These are phyloP conservation scores for Eucalyptus globulus DNA, from an alignment of 345 rosid species.

Conservation along the genomic window DNA sequence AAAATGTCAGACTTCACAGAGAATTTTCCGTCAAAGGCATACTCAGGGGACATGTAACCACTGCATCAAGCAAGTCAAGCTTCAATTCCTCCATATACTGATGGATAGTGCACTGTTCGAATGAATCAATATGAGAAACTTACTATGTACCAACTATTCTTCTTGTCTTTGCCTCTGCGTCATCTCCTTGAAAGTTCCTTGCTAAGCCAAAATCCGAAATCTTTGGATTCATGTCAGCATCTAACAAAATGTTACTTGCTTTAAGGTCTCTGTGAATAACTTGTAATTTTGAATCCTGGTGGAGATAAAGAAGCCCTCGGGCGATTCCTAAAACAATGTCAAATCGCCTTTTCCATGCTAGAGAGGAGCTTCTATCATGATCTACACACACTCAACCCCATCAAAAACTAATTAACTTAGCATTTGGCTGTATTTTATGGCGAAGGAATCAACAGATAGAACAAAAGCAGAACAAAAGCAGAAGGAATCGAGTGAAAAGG, in stretches of 20 bases:
- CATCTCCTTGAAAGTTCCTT: not conserved
- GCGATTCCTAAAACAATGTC: not conserved
- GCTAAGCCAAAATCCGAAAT: not conserved
- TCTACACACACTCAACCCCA: slow-evolving; percentile 1
- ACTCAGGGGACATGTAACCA: not conserved
- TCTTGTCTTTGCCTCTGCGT: not conserved
- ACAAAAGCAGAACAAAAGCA: no score
- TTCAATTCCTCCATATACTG: not conserved
- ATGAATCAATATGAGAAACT: not conserved
- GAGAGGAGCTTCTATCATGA: not conserved
- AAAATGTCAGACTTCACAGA: not conserved
- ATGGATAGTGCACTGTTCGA: not conserved
- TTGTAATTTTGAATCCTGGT: not conserved
- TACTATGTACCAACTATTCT: not conserved
- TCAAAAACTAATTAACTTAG: not conserved
- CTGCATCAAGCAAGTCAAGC: not conserved
- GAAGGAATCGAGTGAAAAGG: not conserved
- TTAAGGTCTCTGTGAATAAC: not conserved
- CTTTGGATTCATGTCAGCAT: not conserved
- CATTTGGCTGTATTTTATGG: not conserved
- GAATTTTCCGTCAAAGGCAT: not conserved
- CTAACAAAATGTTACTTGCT: not conserved
- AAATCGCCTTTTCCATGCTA: not conserved
- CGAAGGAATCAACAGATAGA: not conserved
- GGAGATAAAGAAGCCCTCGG: not conserved